These are phyloP conservation scores for Curvularia verruculosa DNA, from an alignment of 2,329 filamentous ascomycete species.

Conservation along the genomic window DNA sequence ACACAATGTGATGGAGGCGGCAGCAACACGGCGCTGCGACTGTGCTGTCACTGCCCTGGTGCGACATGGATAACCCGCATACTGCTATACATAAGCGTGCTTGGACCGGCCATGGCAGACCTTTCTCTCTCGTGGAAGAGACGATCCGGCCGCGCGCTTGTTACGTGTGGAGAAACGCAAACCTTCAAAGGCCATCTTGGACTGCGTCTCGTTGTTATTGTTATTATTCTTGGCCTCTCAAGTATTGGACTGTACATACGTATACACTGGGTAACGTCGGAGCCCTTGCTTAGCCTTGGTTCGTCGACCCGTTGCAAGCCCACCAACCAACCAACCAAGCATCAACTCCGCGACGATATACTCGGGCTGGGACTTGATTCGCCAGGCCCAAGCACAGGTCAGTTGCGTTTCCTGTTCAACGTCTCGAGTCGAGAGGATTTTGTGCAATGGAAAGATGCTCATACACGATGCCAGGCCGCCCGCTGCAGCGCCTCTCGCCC, in stretches of 20 bases:
- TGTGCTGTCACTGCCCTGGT: constrained; percentile 33
- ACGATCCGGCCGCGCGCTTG: background rate
- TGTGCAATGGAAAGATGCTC: constrained; percentile 15
- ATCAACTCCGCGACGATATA: constrained; percentile 19
- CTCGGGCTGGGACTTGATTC: constrained; percentile 24
- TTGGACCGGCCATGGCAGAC: constrained; percentile 19
- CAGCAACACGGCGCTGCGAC: constrained; percentile 23
- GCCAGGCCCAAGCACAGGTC: constrained; percentile 19
- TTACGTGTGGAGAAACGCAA: background rate
- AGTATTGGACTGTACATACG: background rate
- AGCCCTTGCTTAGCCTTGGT: constrained; percentile 26
- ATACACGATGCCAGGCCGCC: constrained; percentile 22
- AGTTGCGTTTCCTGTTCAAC: constrained; percentile 15
- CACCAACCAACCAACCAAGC: constrained; percentile 33
- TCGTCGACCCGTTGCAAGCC: constrained; percentile 23
- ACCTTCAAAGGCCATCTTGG: background rate
- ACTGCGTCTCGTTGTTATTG: too few relatives aligned
- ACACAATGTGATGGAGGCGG: constrained; percentile 28
- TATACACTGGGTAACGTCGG: constrained; percentile 22
- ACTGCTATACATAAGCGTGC: constrained; percentile 40
- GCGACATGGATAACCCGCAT: constrained; percentile 32
- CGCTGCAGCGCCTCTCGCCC: constrained; percentile 10
- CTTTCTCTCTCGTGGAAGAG: constrained; percentile 1
- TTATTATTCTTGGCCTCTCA: too few relatives aligned
- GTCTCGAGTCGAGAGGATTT: constrained; percentile 7